Evolutionary conservation across 768 basidiomycete species (phyloP).

Genomic region (Suillus discolor): DNA sequence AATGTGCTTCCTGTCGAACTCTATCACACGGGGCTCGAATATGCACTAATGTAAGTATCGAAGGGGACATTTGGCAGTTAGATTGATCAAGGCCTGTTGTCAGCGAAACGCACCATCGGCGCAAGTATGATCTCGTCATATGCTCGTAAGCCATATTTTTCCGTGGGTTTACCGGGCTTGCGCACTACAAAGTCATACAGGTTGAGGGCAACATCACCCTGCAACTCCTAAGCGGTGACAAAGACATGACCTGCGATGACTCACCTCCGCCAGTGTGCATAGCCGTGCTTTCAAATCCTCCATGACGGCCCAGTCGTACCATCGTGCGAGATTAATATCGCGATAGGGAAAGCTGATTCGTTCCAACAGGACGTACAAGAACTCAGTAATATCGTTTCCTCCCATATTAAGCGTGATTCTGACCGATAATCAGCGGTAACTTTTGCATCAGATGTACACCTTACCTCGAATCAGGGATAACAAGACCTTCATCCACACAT

Average conservation of each 20-base stretch:
- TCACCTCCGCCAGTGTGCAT: slow-evolving; percentile 87
- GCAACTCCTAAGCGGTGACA: slow-evolving; percentile 13
- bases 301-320: slow-evolving; percentile 90
- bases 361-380: slow-evolving; percentile 76
- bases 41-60: slow-evolving; percentile 58
- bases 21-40: slow-evolving; percentile 91
- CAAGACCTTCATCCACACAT: slow-evolving; percentile 92
- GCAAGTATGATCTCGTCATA: slow-evolving; percentile 97
- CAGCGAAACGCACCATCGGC: slow-evolving; percentile 69
- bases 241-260: slow-evolving; percentile 21
- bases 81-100: slow-evolving; percentile 5
- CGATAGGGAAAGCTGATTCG: slow-evolving; percentile 88
- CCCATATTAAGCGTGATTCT: slow-evolving; percentile 86
- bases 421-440: slow-evolving; percentile 13
- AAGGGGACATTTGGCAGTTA: background rate
- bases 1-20: slow-evolving; percentile 77
- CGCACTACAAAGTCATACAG: slow-evolving; percentile 90
- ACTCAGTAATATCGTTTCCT: slow-evolving; percentile 94
- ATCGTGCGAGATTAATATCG: slow-evolving; percentile 72
- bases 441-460: slow-evolving; percentile 15
- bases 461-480: slow-evolving; percentile 86
- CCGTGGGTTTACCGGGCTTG: slow-evolving; percentile 69
- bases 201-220: slow-evolving; percentile 91
- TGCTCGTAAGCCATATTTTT: slow-evolving; percentile 87
- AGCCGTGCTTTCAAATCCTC: slow-evolving; percentile 87